phyloP scores from a whole-genome alignment of 805 yeast species.

The Yarrowia osloensis region DNA sequence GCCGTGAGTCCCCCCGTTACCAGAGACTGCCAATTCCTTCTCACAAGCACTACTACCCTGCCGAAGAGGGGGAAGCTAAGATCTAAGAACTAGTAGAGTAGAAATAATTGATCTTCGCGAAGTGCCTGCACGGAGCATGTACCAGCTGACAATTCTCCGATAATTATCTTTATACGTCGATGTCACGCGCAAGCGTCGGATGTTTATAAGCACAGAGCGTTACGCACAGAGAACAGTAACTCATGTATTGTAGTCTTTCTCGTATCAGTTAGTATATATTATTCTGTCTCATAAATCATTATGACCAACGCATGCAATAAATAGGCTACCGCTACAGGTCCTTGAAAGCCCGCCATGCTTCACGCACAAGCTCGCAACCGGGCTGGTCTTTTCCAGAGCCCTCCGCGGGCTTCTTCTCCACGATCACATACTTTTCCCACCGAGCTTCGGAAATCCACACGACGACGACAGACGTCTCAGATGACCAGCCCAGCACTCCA shows the following conservation, averaged over 20 bases:
- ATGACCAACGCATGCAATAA: slow-evolving; percentile 13
- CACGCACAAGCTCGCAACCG: slow-evolving; percentile 61
- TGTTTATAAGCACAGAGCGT: no score
- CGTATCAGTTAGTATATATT: not conserved
- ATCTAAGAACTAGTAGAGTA: not conserved
- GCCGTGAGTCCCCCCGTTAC: slow-evolving; percentile 37
- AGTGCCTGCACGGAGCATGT: no score
- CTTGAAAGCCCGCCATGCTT: slow-evolving; percentile 68
- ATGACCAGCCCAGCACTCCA: slow-evolving; percentile 73
- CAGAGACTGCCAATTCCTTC: slow-evolving; percentile 27
- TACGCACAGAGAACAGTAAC: no score
- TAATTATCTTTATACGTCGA: no score
- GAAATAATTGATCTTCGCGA: not conserved
- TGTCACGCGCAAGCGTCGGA: no score
- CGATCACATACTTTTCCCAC: slow-evolving; percentile 84
- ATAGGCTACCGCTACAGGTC: slow-evolving; percentile 38
- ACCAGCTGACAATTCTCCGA: no score
- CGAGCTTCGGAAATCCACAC: slow-evolving; percentile 67
- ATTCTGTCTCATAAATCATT: not conserved
- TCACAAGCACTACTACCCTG: slow-evolving; percentile 17
- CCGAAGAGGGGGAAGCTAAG: slow-evolving; percentile 11
- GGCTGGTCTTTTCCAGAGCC: slow-evolving; percentile 38
- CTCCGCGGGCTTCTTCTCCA: slow-evolving; percentile 49
- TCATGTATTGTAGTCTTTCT: not conserved
- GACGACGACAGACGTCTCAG: slow-evolving; percentile 69